These are phyloP conservation scores for Leptographium flavum DNA, from an alignment of 2,329 filamentous ascomycete species.

Conservation along the genomic window DNA sequence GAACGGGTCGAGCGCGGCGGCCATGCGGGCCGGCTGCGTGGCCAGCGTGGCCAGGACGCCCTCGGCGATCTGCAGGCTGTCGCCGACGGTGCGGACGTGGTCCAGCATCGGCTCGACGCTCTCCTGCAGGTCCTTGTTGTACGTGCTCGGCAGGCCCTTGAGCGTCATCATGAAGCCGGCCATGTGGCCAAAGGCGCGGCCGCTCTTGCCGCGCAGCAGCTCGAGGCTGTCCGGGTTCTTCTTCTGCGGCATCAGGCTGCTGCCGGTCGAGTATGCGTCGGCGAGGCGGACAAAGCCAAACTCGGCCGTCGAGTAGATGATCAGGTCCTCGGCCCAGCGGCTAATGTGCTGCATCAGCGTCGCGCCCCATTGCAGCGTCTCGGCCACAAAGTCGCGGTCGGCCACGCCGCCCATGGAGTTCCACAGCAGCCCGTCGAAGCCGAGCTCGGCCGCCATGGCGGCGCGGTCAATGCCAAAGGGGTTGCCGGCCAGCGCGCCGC, in stretches of 20 bases:
- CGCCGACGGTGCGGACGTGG: conserved; percentile 64
- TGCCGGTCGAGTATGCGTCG: conserved; percentile 68
- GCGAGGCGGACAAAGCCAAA: conserved; percentile 64
- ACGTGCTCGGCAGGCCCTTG: conserved; percentile 61
- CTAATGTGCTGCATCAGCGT: conserved; percentile 70
- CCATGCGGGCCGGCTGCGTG: conserved; percentile 61
- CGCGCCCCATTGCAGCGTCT: conserved; percentile 66
- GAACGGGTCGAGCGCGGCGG: conserved; percentile 60
- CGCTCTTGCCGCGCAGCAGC: conserved; percentile 62
- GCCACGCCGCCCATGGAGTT: conserved; percentile 66
- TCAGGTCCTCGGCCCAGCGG: conserved; percentile 73
- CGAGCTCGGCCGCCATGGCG: conserved; percentile 64
- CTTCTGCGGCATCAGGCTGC: conserved; percentile 69
- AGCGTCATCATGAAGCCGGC: conserved; percentile 62
- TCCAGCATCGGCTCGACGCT: conserved; percentile 76
- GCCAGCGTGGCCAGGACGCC: conserved; percentile 64
- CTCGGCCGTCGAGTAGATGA: conserved; percentile 64
- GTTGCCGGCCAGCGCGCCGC: conserved; percentile 68
- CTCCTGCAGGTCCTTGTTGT: conserved; percentile 91
- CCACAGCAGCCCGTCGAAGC: conserved; percentile 60
- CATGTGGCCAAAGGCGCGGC: conserved; percentile 68
- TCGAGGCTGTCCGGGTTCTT: conserved; percentile 64
- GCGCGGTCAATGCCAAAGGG: conserved; percentile 70
- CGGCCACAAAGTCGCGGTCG: conserved; percentile 70
- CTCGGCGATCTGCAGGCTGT: conserved; percentile 71